These are phyloP conservation scores for Coemansia sp. DNA, from an alignment of 192 early-diverging fungal species.

Conservation along the genomic window DNA sequence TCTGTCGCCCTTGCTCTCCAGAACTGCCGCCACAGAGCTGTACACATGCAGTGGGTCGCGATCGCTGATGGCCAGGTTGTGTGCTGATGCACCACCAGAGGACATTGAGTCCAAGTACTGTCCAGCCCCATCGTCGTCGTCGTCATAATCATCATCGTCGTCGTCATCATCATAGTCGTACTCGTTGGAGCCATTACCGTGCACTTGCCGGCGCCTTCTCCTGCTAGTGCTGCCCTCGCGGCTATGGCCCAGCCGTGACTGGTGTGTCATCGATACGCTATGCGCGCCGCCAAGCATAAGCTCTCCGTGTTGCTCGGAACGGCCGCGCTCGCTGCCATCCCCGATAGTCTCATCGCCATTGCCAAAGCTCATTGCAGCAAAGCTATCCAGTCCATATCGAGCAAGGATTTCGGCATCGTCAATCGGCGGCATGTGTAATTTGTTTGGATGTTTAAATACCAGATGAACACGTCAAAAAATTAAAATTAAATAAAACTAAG, in stretches of 20 bases:
- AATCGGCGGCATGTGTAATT: conserved; percentile 27
- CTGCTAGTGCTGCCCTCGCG: conserved; percentile 10
- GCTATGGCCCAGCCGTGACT: conserved; percentile 14
- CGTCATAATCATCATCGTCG: conserved; percentile 13
- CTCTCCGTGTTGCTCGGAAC: conserved; percentile 18
- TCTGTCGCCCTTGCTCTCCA: conserved; percentile 40
- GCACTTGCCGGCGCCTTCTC: conserved; percentile 12
- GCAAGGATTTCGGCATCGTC: conserved; percentile 53
- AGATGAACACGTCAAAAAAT: neutral
- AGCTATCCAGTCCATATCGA: conserved; percentile 50
- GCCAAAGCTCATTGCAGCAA: conserved; percentile 28
- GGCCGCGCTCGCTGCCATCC: conserved; percentile 7
- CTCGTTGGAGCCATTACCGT: conserved; percentile 4
- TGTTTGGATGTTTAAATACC: neutral
- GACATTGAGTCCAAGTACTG: conserved; percentile 16
- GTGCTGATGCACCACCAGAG: conserved; percentile 9
- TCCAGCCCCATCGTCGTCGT: conserved; percentile 17
- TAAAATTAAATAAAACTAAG: neutral
- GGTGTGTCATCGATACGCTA: conserved; percentile 14
- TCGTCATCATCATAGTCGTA: conserved; percentile 17
- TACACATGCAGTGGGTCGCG: conserved; percentile 49
- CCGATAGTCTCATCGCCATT: conserved; percentile 11
- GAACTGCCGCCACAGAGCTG: conserved; percentile 34
- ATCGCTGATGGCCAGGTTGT: conserved; percentile 43
- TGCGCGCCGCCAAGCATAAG: conserved; percentile 18